Conservation (phyloP, 306 rosid species). For the Adenanthera pavonina region DNA sequence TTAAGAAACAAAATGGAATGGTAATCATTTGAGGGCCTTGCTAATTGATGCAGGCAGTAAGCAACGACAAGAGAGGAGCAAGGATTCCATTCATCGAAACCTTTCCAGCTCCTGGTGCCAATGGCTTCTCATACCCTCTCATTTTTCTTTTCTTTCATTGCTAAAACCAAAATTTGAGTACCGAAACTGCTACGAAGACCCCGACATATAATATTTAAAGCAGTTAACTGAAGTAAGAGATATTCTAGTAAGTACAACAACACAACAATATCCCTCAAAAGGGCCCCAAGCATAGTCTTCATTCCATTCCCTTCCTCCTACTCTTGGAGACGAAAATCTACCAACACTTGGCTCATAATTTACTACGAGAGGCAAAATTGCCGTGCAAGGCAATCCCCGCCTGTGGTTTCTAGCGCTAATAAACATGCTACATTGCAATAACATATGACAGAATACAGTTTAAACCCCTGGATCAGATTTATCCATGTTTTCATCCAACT, state of each 20-base stretch:
- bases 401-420: not conserved
- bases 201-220: not conserved
- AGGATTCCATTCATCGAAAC: not conserved
- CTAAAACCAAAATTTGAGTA: not conserved
- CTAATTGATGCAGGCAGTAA: not conserved
- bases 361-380: not conserved
- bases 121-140: no score
- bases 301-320: not conserved
- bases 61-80: not conserved
- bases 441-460: not conserved
- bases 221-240: not conserved
- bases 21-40: not conserved
- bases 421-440: not conserved
- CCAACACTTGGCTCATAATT: not conserved
- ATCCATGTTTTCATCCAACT: constrained; percentile 39
- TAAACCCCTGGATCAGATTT: constrained; percentile 51
- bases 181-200: not conserved
- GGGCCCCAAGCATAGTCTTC: not conserved
- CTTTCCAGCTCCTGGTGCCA: not conserved
- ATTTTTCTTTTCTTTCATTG: not conserved
- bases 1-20: not conserved
- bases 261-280: not conserved
- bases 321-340: not conserved
- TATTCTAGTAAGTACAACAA: not conserved
- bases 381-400: no score